phyloP scores from a whole-genome alignment of 2,329 filamentous ascomycete genomes.

The Pochonia chlamydosporia region DNA sequence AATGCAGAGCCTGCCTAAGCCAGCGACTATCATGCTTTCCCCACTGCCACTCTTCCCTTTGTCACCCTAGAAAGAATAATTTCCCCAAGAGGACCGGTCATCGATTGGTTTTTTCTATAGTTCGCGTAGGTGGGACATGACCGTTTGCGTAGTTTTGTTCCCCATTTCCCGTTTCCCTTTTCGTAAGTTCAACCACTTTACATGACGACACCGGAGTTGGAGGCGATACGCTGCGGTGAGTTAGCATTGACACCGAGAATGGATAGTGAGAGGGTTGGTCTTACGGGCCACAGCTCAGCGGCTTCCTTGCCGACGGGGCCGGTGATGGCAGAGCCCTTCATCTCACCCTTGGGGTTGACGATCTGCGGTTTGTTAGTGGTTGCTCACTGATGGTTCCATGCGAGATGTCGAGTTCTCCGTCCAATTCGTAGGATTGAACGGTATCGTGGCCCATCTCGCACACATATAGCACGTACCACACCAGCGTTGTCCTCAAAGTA shows the following conservation, averaged over 20 bases:
- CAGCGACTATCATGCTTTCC: conserved; percentile 1
- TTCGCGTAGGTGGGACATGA: conserved; percentile 26
- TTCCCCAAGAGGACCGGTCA: conserved; percentile 9
- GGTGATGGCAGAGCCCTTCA: conserved; percentile 99
- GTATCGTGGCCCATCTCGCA: not conserved
- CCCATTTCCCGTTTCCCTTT: conserved; percentile 16
- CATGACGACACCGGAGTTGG: conserved; percentile 99
- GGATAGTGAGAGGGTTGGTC: not conserved
- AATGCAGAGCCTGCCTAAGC: conserved; percentile 38
- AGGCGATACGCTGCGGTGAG: conserved; percentile 79
- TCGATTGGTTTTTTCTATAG: conserved; percentile 19
- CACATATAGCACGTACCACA: conserved; percentile 70
- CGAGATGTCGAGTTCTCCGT: not conserved
- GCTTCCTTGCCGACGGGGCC: conserved; percentile 99
- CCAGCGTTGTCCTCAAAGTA: conserved; percentile 99
- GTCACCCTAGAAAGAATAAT: conserved; percentile 7
- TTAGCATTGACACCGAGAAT: not conserved
- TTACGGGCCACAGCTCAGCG: conserved; percentile 97
- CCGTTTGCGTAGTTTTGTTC: conserved; percentile 22
- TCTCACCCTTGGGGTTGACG: conserved; percentile 99
- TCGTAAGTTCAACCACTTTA: conserved; percentile 50
- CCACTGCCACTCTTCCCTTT: not conserved
- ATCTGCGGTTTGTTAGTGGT: conserved; percentile 51
- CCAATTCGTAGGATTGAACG: no score
- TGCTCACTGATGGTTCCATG: not conserved